Percentiles rank a stretch among this genome's conserved stretches.
Conservation (phyloP, 2,329 filamentous ascomycete species). For the Keithomyces neogunnii region DNA sequence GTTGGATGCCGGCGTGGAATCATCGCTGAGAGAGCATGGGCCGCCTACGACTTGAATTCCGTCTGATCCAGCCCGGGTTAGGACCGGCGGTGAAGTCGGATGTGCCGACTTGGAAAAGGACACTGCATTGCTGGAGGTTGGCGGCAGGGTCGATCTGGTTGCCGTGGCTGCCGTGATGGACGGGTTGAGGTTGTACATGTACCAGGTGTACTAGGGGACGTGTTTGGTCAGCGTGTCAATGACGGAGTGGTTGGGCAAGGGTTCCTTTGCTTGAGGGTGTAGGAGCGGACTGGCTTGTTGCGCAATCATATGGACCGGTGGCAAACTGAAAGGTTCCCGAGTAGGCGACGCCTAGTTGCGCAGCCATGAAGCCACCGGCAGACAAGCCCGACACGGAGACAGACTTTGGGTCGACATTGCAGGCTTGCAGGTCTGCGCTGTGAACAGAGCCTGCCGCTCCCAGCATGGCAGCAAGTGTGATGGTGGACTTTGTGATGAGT, state of each 20-base stretch:
- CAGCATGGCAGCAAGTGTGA: too few species aligned
- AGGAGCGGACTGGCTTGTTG: constrained; percentile 4
- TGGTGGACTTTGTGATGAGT: too few species aligned
- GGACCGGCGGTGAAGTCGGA: constrained; percentile 13
- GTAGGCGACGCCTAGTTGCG: constrained; percentile 8
- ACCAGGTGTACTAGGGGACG: constrained; percentile 1
- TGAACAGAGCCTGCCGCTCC: too few species aligned
- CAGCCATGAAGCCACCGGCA: constrained; percentile 9
- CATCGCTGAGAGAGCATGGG: too few species aligned
- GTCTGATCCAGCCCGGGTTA: constrained; percentile 3
- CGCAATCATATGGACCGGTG: constrained; percentile 8
- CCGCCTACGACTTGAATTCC: too few species aligned
- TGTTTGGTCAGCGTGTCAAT: not conserved
- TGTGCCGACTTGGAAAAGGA: constrained; percentile 15
- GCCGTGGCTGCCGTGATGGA: constrained; percentile 3
- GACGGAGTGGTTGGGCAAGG: not conserved
- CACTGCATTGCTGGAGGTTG: constrained; percentile 8
- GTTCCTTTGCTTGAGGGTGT: not conserved
- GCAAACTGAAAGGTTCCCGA: constrained; percentile 9
- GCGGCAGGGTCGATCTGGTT: constrained; percentile 6
- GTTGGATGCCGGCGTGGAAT: too few species aligned
- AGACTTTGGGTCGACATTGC: constrained; percentile 8
- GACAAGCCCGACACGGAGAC: constrained; percentile 7
- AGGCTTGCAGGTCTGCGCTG: not conserved
- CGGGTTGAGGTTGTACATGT: constrained; percentile 9